Evolutionary conservation across 2,329 filamentous ascomycete genomes (phyloP).

Genomic region (Colletotrichum spaethianum): DNA sequence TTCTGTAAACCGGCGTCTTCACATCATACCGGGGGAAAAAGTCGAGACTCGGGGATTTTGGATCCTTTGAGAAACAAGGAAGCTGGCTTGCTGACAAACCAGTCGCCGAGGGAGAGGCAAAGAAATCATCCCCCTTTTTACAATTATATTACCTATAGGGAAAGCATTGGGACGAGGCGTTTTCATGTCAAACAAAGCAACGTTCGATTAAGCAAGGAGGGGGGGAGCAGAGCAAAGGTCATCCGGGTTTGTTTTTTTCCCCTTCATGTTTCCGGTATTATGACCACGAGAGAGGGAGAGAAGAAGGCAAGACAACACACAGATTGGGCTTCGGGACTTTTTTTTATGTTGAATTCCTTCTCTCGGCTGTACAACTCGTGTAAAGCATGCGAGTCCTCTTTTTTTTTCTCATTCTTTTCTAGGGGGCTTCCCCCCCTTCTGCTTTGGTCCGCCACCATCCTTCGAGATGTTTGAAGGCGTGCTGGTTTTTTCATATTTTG

Average conservation of each 20-base stretch:
- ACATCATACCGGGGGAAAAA: slow-evolving; percentile 5
- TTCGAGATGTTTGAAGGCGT: not conserved
- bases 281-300: slow-evolving; percentile 32
- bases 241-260: slow-evolving; percentile 8
- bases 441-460: not conserved
- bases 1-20: slow-evolving; percentile 23
- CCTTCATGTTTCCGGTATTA: slow-evolving; percentile 16
- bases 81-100: not conserved
- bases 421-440: not conserved
- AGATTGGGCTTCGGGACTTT: slow-evolving; percentile 5
- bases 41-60: slow-evolving; percentile 32
- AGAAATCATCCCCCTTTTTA: not conserved
- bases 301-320: not conserved
- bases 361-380: not conserved
- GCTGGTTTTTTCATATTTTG: not conserved
- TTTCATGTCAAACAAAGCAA: slow-evolving; percentile 33
- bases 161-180: slow-evolving; percentile 40
- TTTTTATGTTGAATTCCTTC: not conserved
- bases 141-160: slow-evolving; percentile 30
- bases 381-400: not conserved
- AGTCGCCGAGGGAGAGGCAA: not conserved
- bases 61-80: slow-evolving; percentile 18
- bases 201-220: not conserved
- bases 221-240: slow-evolving; percentile 11
- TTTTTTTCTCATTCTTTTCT: not conserved